Base-by-base conservation (phyloP, 2,329 filamentous ascomycete species). In the Dothiorella sarmentorum region DNA sequence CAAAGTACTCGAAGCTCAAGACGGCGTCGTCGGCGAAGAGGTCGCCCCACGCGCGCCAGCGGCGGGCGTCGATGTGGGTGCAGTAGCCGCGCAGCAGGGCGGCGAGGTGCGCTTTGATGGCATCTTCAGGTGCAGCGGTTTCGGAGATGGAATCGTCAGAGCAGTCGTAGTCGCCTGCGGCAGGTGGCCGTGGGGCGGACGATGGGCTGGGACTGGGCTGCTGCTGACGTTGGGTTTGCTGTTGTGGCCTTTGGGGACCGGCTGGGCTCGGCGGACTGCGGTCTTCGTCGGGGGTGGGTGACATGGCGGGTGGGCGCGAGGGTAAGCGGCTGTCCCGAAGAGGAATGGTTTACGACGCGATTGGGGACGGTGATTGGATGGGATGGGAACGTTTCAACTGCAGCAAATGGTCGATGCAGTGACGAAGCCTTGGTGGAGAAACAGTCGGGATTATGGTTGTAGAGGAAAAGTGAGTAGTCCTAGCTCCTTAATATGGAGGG, bases 21-120 rank as follows among this genome's bases (percentile, higher is more conserved):
- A 53, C 22, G 49, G 35, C 49, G 29, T 53, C 49, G n/a, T 53
- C 49, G 22, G 31, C 35, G 35, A 53, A 53, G 2, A 53, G 35
- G 7, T 53, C 33, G 49, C 22, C 22, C 49, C 49, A 53, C 17
- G 22, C n/a, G 10, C 33, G 35, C 49, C 49, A 53, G 6, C 27
- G 15, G 7, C 17, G 33, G 5, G 49, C 33, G 15, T 7, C 20
- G 49, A 22, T 22, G 20, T 40, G 29, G 49, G 49, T 40, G 15
- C 22, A 37, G 22, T 53, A 53, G 24, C 24, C 22, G 35, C 35
- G 33, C n/a, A 53, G 49, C 49, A 53, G n/a, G 37, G 31, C 31
- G 22, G 35, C 20, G 11, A 53, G 33, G 20, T 27, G 7, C n/a
- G n/a, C 35, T 20, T 29, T 53, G 35, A 24, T 20, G 15, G n/a